Evolutionary conservation across 257 asterid genomes (phyloP), one percentile per base, ranked within the genome.

Genomic region (Penstemon eatonii): DNA sequence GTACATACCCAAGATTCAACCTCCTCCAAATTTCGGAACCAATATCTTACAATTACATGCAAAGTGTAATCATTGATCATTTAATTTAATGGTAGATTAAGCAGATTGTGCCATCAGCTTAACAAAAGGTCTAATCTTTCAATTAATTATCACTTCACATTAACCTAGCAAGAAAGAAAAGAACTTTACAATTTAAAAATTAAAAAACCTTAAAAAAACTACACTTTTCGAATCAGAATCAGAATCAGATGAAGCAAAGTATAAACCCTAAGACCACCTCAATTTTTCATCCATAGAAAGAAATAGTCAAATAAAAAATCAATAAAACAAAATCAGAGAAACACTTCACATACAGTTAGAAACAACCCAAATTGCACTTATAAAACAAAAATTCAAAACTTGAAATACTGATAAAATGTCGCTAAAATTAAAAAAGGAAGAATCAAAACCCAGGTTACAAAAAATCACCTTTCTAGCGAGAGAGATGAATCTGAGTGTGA

Each of bases 221-320:
- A 55, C 63, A 45, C 33, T 25, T 25, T 25, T 25, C 33, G 33
- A 72, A 72, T 66, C 2, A 15, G 76, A 68, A 77, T 80, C 82
- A 60, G 70, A 76, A 66, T 62, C 70, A 46, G 3, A 42, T 37
- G 62, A 69, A 44, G 76, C 70, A 73, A 73, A 65, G 69, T 0
- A 73, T 61, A 80, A 80, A 74, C 82, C 82, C 82, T 70, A 67
- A 63, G 56, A 66, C 18, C 5, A 60, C 58, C 73, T 50, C 18
- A 64, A 54, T 54, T 71, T 54, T 54, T 54, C 63, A 75, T 10
- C 37, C 66, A 67, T 33, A 12, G 49, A 13, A 56, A 8, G 42
- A 10, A 52, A 71, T 25, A 38, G 4, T 2, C 40, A 9, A 41
- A 6, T 13, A 54, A 44, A 13, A 63, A 71, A 63, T 9, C 7